Conservation (phyloP, 2,329 filamentous ascomycete genomes). For the Pleurostoma richardsiae region DNA sequence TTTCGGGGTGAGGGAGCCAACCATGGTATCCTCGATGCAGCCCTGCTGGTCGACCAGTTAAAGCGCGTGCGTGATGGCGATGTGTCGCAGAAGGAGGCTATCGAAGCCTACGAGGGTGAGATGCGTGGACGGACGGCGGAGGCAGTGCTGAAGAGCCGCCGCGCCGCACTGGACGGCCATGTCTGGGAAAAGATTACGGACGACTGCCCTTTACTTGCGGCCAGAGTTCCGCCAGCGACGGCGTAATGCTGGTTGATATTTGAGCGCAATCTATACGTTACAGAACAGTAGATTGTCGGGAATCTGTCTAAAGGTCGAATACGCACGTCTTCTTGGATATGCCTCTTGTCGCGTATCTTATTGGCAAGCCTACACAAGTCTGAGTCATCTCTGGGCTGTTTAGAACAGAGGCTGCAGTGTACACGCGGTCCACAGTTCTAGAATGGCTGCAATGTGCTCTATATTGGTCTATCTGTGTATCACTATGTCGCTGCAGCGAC, state of each 20-base stretch:
- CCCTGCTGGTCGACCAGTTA: constrained; percentile 18
- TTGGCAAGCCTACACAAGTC: no score
- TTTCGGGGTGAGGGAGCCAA: constrained; percentile 31
- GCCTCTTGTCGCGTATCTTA: no score
- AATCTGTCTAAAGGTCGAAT: no score
- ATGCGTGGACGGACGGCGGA: constrained; percentile 1
- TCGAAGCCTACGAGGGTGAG: constrained; percentile 6
- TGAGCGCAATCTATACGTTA: no score
- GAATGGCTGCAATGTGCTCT: no score
- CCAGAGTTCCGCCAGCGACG: background rate
- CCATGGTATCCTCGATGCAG: constrained; percentile 32
- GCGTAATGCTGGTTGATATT: background rate
- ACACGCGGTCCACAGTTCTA: no score
- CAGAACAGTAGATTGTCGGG: no score
- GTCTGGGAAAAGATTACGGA: constrained; percentile 5
- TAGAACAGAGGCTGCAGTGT: no score
- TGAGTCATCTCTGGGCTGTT: no score
- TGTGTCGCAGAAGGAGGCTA: constrained; percentile 1
- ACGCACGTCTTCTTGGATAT: no score
- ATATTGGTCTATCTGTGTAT: background rate
- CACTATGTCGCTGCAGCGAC: background rate
- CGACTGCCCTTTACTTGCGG: constrained; percentile 2
- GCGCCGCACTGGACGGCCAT: constrained; percentile 5
- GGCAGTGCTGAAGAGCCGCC: constrained; percentile 5
- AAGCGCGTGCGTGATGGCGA: constrained; percentile 8